These are phyloP conservation scores for Circinella umbellata DNA, from an alignment of 371 early-diverging fungal species.

Conservation along the genomic window DNA sequence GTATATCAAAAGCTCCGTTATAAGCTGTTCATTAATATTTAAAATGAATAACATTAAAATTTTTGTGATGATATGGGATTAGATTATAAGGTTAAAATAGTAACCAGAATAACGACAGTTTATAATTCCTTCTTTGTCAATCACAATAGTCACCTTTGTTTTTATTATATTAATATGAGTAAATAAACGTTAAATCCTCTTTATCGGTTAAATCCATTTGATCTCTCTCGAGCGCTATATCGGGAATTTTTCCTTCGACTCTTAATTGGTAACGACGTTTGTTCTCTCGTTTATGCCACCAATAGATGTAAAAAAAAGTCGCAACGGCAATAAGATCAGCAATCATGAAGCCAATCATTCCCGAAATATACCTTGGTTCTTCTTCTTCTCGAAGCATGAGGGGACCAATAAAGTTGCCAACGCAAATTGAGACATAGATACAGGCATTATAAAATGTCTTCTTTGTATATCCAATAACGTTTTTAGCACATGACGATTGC, in stretches of 20 bases:
- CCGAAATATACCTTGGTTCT: constrained; percentile 15
- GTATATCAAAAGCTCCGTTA: too few relatives aligned
- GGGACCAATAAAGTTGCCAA: constrained; percentile 28
- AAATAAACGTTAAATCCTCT: constrained; percentile 19
- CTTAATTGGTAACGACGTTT: not conserved
- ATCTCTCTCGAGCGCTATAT: not conserved
- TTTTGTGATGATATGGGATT: too few relatives aligned
- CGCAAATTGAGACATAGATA: not conserved
- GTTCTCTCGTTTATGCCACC: not conserved
- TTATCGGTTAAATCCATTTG: constrained; percentile 23
- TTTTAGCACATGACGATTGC: constrained; percentile 13
- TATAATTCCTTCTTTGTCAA: too few relatives aligned
- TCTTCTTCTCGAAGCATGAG: constrained; percentile 21
- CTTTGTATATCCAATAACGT: constrained; percentile 20
- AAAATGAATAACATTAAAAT: too few relatives aligned
- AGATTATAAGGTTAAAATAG: too few relatives aligned
- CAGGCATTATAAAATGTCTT: constrained; percentile 21
- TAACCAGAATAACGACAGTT: too few relatives aligned
- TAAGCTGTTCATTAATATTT: too few relatives aligned
- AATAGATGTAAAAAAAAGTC: not conserved
- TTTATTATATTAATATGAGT: not conserved
- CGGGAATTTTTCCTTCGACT: not conserved
- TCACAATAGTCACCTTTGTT: too few relatives aligned
- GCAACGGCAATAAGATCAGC: constrained; percentile 27
- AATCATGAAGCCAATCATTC: constrained; percentile 25